Evolutionary conservation across 2,329 filamentous ascomycete species (phyloP), one percentile per base, ranked within the genome.

Genomic region (Penicillium sp.): DNA sequence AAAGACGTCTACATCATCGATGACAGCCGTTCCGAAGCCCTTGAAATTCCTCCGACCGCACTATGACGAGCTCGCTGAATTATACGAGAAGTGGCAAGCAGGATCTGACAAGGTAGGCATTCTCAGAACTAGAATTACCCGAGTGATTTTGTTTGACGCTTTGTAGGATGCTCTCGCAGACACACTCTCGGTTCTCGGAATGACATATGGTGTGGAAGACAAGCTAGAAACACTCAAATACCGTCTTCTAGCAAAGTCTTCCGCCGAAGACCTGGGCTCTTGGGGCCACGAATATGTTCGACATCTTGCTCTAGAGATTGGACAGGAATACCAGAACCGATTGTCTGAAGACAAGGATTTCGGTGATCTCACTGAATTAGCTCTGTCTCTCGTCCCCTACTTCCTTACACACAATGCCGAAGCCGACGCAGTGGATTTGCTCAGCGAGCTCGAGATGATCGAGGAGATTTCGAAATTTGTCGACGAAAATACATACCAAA

Each of bases 261-360:
- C 57, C 11, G 47, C 42, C 9, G 86, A 91, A 72, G 94, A 99
- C 74, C 91, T 99, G 68, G 89, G 87, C 57, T 96, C 93, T 5
- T 99, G 94, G 94, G 94, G 94, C 58, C 95, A 99, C 73, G 94
- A 99, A 81, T 99, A 99, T 74, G 91, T 95, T 69, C 85, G 95
- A 61, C 95, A 99, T 77, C 81, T 99, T 63, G 93, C 94, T 24
- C 80, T 99, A 59, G 93, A 99, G 77, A 94, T 99, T 63, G 94
- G 94, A 56, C 88, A 96, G 74, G 93, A 97, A 62, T 96, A 95
- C 71, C 89, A 85, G 70, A 92, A 91, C 75, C 85, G 93, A 64
- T 78, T 96, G 73, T 88, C 90, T 51, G 87, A 90, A 30, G 94
- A 97, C 60, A 88, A 94, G 71, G 82, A 89, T 24, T 87, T 87